Conservation (phyloP, 768 basidiomycete genomes). For the Pleurotus pulmonarius region DNA sequence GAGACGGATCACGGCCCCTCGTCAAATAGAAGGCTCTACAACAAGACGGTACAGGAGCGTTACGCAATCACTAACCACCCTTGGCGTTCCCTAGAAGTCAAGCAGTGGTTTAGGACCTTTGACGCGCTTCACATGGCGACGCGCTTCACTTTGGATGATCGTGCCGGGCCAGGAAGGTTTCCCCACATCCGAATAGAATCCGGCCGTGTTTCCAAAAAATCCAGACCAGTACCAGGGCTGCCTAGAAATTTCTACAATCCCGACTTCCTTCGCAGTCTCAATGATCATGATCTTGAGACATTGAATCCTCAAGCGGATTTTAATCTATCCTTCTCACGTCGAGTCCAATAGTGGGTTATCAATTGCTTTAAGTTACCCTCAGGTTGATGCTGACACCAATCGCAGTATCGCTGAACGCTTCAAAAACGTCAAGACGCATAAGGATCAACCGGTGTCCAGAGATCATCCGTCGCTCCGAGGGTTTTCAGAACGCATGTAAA, state of each 20-base stretch:
- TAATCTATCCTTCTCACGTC: not conserved
- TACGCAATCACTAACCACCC: constrained; percentile 5
- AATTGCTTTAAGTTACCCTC: not conserved
- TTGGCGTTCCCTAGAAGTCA: constrained; percentile 5
- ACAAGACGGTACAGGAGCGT: not conserved
- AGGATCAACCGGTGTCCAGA: not conserved
- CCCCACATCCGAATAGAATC: constrained; percentile 8
- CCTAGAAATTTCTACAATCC: constrained; percentile 10
- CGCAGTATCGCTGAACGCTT: not conserved
- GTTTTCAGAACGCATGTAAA: too few species aligned
- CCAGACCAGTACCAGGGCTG: constrained; percentile 1
- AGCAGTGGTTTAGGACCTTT: constrained; percentile 3
- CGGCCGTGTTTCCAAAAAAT: not conserved
- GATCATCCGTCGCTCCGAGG: not conserved
- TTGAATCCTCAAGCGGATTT: not conserved
- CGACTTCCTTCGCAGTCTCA: not conserved
- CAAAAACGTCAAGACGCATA: not conserved
- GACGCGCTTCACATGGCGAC: constrained; percentile 9
- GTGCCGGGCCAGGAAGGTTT: constrained; percentile 5
- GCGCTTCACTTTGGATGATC: constrained; percentile 2
- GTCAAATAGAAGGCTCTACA: too few species aligned
- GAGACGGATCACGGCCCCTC: not conserved
- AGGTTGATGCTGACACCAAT: not conserved
- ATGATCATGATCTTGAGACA: not conserved
- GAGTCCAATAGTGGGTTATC: not conserved